Percentiles rank a stretch among this genome's conserved stretches.
Conservation (phyloP, 73 alveolate species). For the Paramecium sonneborni region DNA sequence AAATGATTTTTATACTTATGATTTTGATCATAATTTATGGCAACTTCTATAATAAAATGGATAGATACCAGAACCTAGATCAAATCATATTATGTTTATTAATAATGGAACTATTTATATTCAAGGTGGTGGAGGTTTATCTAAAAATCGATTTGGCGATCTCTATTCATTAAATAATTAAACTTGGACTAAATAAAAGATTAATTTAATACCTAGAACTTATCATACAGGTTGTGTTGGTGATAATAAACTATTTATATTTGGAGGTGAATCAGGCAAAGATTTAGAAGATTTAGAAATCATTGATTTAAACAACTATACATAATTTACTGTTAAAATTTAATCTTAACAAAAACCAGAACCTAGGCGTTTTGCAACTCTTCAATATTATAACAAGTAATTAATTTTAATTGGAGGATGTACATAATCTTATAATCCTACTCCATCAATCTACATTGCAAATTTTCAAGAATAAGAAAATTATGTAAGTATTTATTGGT, state of each 20-base stretch:
- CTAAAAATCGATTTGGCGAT: neutral
- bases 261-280: conserved; percentile 33
- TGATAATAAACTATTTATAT: neutral
- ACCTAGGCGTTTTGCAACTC: neutral
- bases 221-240: conserved; percentile 49
- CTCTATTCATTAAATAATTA: neutral
- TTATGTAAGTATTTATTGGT: neutral
- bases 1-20: conserved; percentile 28
- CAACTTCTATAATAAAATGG: neutral
- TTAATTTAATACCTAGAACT: neutral
- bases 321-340: neutral
- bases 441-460: neutral
- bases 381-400: neutral
- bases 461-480: neutral
- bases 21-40: conserved; percentile 7
- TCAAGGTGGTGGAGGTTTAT: conserved; percentile 24
- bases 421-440: neutral
- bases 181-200: neutral
- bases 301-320: neutral
- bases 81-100: conserved; percentile 21
- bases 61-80: neutral
- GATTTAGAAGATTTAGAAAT: neutral
- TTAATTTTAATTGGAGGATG: conserved; percentile 30
- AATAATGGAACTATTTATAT: neutral
- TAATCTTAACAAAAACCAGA: neutral